Evolutionary conservation across 371 early-diverging fungal species (phyloP).

Genomic region (Mucor velutinosus): DNA sequence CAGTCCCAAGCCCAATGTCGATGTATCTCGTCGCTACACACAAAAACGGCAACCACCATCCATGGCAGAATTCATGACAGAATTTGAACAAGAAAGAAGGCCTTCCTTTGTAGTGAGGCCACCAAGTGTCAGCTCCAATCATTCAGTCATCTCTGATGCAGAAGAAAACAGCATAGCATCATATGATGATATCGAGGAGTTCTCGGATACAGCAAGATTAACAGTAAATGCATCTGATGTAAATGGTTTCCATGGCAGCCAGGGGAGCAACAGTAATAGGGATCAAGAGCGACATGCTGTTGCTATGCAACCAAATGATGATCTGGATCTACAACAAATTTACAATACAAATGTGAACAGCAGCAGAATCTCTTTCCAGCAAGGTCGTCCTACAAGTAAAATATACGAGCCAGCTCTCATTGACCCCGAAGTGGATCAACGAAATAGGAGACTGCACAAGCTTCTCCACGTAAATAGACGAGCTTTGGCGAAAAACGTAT

Average conservation of each 20-base stretch:
- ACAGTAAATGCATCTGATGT: constrained; percentile 35
- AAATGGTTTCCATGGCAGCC: constrained; percentile 8
- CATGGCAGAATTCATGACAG: constrained; percentile 23
- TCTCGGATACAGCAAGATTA: constrained; percentile 45
- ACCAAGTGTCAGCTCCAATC: not conserved
- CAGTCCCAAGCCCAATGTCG: constrained; percentile 7
- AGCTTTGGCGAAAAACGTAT: constrained; percentile 2
- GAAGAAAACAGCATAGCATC: constrained; percentile 1
- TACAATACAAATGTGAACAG: not conserved
- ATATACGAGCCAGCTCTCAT: constrained; percentile 29
- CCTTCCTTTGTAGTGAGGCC: not conserved
- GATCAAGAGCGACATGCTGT: not conserved
- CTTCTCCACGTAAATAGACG: constrained; percentile 8
- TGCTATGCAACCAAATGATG: not conserved
- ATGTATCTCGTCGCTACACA: constrained; percentile 18
- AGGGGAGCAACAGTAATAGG: not conserved
- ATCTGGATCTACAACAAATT: not conserved
- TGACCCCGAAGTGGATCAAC: constrained; percentile 23
- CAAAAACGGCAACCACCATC: constrained; percentile 16
- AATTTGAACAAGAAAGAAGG: constrained; percentile 28
- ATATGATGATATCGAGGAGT: constrained; percentile 28
- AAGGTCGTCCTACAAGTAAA: constrained; percentile 1
- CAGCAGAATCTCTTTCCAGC: constrained; percentile 9
- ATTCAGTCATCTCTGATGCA: not conserved
- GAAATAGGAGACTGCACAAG: constrained; percentile 8